phyloP scores from a whole-genome alignment of 768 basidiomycete species.

The Tulasnella calospora region DNA sequence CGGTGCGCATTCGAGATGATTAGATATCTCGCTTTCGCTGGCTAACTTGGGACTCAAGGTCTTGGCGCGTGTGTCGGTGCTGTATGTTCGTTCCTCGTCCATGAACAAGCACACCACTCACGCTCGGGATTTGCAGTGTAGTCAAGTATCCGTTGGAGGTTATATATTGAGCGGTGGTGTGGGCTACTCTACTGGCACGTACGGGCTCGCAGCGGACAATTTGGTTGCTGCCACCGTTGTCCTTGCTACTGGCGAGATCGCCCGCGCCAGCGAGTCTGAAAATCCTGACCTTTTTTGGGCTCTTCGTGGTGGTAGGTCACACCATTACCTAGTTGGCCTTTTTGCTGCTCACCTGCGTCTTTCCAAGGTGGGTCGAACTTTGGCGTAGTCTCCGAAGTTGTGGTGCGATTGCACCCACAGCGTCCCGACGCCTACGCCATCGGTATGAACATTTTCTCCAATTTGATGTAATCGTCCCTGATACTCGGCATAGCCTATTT shows the following conservation, averaged over 20 bases:
- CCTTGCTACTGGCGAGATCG: constrained; percentile 20
- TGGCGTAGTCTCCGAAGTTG: constrained; percentile 17
- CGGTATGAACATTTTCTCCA: not conserved
- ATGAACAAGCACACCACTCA: not conserved
- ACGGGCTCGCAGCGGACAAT: constrained; percentile 21
- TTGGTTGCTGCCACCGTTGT: constrained; percentile 21
- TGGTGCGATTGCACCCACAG: constrained; percentile 8
- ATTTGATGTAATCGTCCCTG: not conserved
- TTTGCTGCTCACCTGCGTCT: not conserved
- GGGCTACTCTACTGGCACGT: not conserved
- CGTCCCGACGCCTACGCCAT: constrained; percentile 3
- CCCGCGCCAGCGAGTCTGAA: constrained; percentile 3
- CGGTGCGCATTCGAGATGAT: not conserved
- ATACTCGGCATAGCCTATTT: not conserved
- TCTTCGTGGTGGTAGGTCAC: constrained; percentile 16
- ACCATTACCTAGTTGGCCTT: not conserved
- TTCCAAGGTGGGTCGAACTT: constrained; percentile 22
- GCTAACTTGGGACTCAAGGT: not conserved
- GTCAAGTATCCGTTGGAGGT: constrained; percentile 3
- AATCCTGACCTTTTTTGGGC: constrained; percentile 22
- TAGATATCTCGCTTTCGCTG: not conserved
- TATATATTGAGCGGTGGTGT: constrained; percentile 11
- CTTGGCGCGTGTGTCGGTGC: not conserved
- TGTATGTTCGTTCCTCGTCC: not conserved
- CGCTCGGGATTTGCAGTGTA: not conserved